Evolutionary conservation across 2,329 filamentous ascomycete species (phyloP).

Genomic region (Trichoderma pleuroti): DNA sequence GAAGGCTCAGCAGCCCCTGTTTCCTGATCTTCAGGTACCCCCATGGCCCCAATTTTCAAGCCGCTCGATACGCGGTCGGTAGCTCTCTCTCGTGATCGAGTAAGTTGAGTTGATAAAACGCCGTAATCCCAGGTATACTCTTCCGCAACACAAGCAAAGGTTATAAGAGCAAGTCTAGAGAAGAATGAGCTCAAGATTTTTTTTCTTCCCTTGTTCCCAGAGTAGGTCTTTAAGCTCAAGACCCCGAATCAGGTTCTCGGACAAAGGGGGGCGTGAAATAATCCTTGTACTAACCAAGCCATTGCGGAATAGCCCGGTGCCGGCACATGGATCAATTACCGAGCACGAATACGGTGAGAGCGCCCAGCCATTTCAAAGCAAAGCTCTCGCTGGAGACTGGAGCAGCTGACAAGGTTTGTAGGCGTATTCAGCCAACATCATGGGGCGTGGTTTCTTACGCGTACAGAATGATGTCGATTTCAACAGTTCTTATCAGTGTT

Average conservation of each 20-base stretch:
- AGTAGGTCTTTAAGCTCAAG: not conserved
- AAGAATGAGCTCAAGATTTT: not conserved
- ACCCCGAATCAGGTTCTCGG: not conserved
- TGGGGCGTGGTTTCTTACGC: not conserved
- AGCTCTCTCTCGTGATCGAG: not conserved
- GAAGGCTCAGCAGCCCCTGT: not conserved
- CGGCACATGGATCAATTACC: not conserved
- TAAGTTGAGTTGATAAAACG: not conserved
- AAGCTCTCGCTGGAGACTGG: not conserved
- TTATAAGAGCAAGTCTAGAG: not conserved
- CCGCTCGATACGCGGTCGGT: not conserved
- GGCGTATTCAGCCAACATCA: not conserved
- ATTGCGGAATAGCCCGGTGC: constrained; percentile 9
- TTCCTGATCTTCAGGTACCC: not conserved
- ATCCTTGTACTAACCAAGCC: not conserved
- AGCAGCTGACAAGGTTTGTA: not conserved
- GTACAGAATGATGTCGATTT: not conserved
- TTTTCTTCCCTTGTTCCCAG: not conserved
- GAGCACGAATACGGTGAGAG: constrained; percentile 14
- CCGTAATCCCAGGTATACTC: not conserved
- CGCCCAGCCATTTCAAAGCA: not conserved
- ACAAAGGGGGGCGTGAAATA: constrained; percentile 5
- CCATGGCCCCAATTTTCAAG: not conserved
- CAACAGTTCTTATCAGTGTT: not conserved
- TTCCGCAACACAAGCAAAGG: not conserved